Evolutionary conservation across 768 basidiomycete genomes (phyloP), one percentile per base, ranked within the genome.

Genomic region (Amanita jacksonii): DNA sequence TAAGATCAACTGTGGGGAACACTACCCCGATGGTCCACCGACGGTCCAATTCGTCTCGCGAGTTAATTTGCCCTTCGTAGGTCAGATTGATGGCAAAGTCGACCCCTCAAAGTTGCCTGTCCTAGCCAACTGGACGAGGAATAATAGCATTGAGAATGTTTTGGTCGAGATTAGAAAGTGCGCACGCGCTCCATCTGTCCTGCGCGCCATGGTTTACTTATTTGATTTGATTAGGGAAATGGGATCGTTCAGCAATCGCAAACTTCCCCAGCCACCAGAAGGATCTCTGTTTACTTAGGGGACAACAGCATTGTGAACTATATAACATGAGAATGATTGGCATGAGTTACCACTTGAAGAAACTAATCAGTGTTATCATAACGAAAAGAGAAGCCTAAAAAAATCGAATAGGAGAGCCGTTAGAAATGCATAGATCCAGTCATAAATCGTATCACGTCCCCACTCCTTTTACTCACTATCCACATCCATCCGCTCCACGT

Each of bases 41-140:
- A 62, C 68, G 13, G 77, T 98, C 45, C 80, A 85, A 49, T 98
- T 98, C 65, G 55, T 85, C 49, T 93, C 87, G 28, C 74, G 79
- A 46, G 89, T 99, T 49, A 96, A 97, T 61, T 73, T 99, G 13
- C 94, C 96, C 2, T 96, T 92, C 60, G 93, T 98, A 52, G 76
- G 70, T 53, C 76, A 73, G 54, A 53, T 59, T 2, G 72, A 82
- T 43, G 96, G 96, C 33, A 74, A 76, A 59, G 89, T 97, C 43
- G 86, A 96, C 57, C 67, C 70, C 12, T 30, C 62, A 42, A 86
- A 81, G 59, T 69, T 99, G 24, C 64, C 72, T 18, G 79, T 89
- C 5, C 76, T 98, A 28, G 59, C 72, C 8, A 65, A 72, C 36
- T 98, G 96, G 96, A 74, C 62, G 42, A 68, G 82, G 49, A 77